phyloP scores from a whole-genome alignment of 202 grass and related monocot species.

The Brachypodium distachyon region DNA sequence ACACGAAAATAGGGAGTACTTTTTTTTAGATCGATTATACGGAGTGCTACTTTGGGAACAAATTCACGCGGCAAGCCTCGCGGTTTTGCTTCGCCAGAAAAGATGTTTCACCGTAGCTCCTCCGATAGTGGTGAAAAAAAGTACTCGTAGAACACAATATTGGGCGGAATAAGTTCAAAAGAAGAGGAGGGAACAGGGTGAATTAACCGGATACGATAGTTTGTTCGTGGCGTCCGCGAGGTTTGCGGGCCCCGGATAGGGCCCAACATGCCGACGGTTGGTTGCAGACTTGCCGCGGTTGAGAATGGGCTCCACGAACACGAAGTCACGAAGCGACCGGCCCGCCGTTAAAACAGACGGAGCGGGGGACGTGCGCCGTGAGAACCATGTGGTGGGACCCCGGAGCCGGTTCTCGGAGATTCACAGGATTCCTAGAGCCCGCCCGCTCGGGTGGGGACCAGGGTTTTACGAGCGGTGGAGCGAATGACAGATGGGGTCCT shows the following conservation, averaged over 20 bases:
- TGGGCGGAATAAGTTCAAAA: neutral
- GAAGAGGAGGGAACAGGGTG: neutral
- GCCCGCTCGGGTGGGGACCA: neutral
- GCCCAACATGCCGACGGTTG: too few species aligned
- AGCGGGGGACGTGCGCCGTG: neutral
- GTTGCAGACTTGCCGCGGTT: too few species aligned
- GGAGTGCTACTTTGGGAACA: too few species aligned
- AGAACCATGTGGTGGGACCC: neutral
- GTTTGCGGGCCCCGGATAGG: neutral
- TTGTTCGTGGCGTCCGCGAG: neutral
- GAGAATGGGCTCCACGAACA: neutral
- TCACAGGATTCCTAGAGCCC: conserved; percentile 25
- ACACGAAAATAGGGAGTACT: too few species aligned
- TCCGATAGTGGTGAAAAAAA: too few species aligned
- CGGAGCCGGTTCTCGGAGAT: conserved; percentile 22
- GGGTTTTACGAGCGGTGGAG: neutral
- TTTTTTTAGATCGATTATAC: too few species aligned
- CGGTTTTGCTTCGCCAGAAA: neutral
- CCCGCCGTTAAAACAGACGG: neutral
- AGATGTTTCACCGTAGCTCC: too few species aligned
- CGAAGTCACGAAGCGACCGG: neutral
- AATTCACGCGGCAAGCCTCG: too few species aligned
- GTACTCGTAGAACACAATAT: too few species aligned
- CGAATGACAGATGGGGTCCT: neutral
- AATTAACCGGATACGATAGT: neutral